Base-by-base conservation (phyloP, 495 filamentous ascomycete genomes). In the Podospora comata region DNA sequence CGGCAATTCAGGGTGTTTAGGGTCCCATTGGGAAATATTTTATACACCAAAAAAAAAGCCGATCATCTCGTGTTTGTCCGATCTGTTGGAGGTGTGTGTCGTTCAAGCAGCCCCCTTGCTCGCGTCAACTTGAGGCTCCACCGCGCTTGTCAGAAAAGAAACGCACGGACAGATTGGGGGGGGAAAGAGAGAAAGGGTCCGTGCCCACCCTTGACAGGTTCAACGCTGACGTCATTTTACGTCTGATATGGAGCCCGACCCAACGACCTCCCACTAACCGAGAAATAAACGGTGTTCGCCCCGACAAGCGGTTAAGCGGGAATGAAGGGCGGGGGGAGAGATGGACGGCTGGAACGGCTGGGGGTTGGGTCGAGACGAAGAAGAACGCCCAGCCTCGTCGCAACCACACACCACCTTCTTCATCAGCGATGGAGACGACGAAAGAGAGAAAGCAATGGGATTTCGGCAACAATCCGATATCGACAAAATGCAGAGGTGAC, bases 381-480 rank as follows among this genome's bases (percentile, higher is more conserved):
- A 32, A 4, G 30, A 3, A 32, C 4, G 30, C 39, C 39, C 39
- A 48, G 39, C 7, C 39, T 48, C 39, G 39, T 48, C 39, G 55
- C 23, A 58, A 23, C 1, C 23, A 23, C 20, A 57, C 54, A 57
- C 54, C 55, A 58, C 55, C n/a, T 32, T 32, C 7, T 32, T 32
- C 7, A 4, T 32, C 30, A 5, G 30, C 6, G 30, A 23, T 23
- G 23, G 20, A 32, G 30, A 32, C 30, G 3, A 32, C 4, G 32
- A 19, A 32, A 61, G 39, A 48, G 39, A 15, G 4, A 27, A 18
- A 27, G 28, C 5, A 18, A 61, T 61, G 59, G 59, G 59, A 61
- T 28, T 61, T 30, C 59, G 16, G 19, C 28, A 61, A 61, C 59
- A 61, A 61, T 61, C 23, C 59, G 59, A 61, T 61, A 28, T 27